Evolutionary conservation across 345 rosid species (phyloP).

Genomic region (Salix arbutifolia): DNA sequence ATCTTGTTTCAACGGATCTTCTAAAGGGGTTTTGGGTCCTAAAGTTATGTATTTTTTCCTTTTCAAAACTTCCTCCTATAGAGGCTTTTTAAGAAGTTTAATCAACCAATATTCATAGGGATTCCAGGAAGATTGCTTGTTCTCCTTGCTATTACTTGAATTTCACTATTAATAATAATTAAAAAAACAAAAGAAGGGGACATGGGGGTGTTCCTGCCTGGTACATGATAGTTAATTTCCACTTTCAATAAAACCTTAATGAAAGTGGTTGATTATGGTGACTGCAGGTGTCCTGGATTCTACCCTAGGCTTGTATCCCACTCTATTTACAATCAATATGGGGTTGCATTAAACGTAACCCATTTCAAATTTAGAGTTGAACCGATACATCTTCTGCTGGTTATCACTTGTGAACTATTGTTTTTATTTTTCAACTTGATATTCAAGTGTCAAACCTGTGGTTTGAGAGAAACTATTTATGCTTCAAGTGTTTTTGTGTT

Average conservation of each 20-base stretch:
- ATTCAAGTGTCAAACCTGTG: neutral
- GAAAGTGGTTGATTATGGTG: neutral
- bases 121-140: neutral
- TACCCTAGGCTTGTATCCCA: neutral
- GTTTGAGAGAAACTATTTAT: neutral
- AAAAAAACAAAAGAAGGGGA: neutral
- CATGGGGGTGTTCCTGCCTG: neutral
- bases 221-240: neutral
- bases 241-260: neutral
- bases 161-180: neutral
- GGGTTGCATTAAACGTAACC: neutral
- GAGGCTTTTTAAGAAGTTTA: neutral
- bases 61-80: neutral
- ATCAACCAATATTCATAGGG: neutral
- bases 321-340: neutral
- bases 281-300: neutral
- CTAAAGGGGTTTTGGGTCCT: neutral
- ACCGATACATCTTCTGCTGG: neutral
- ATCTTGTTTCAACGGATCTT: neutral
- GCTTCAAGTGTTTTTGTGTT: neutral
- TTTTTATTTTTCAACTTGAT: neutral
- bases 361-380: neutral
- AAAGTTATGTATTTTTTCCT: neutral
- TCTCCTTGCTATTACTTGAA: neutral
- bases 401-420: neutral